These are phyloP conservation scores for Fusarium sambucinum DNA, from an alignment of 2,329 filamentous ascomycete genomes.

Conservation along the genomic window DNA sequence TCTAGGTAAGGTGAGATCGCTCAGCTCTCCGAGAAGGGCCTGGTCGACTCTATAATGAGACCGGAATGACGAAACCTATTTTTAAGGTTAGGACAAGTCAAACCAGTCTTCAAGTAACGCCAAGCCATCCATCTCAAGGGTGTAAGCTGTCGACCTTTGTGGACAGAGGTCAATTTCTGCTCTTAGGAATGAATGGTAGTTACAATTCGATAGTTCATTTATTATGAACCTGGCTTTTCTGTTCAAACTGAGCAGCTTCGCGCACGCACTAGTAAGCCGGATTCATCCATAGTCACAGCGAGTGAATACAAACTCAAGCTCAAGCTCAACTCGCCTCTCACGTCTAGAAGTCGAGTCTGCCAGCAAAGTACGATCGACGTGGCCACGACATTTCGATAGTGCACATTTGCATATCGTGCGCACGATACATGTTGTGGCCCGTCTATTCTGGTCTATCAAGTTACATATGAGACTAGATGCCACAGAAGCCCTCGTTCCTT, in stretches of 20 bases:
- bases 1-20: background rate
- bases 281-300: constrained; percentile 12
- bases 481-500: constrained; percentile 24
- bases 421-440: background rate
- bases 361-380: constrained; percentile 16
- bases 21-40: background rate
- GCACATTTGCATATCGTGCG: constrained; percentile 1
- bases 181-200: constrained; percentile 20
- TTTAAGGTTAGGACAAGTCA: background rate
- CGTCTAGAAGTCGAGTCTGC: constrained; percentile 3
- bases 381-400: constrained; percentile 28
- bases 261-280: constrained; percentile 1
- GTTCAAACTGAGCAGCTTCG: background rate
- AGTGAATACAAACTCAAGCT: constrained; percentile 17
- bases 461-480: constrained; percentile 18
- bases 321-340: constrained; percentile 17
- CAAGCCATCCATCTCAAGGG: background rate
- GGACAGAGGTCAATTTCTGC: background rate
- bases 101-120: background rate
- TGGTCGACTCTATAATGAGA: background rate
- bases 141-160: background rate
- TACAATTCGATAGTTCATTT: constrained; percentile 5
- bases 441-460: constrained; percentile 11
- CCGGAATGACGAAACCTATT: background rate
- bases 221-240: background rate